Evolutionary conservation across 768 basidiomycete species (phyloP), one percentile per base, ranked within the genome.

Genomic region (Inosperma sp.): DNA sequence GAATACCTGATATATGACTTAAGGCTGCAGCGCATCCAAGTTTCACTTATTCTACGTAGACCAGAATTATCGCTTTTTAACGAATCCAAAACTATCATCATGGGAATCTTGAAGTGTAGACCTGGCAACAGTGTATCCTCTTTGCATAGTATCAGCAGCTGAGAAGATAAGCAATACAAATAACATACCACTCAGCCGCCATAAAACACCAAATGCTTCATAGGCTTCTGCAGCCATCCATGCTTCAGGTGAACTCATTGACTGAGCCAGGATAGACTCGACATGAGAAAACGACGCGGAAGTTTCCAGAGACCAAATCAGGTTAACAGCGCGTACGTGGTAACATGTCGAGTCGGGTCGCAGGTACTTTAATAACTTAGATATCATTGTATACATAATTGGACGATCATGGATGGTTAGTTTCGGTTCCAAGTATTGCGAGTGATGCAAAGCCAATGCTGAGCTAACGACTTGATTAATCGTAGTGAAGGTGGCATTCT

Each of bases 11-110:
- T 72, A 64, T 95, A 95, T 2, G 93, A 94, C 64, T 87, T 89
- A 25, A 97, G 74, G 59, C 84, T 92, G 62, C 91, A 93, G 22
- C 94, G 80, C 87, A 99, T 93, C 96, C 96, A 99, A 0, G 93
- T 93, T 66, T 98, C 95, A 12, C 89, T 90, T 26, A 88, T 75
- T 9, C 92, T 79, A 22, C 87, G 83, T 8, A 88, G 66, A 53
- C 70, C 70, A 7, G 91, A 88, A 56, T 92, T 84, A 26, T 85
- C 82, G 31, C 76, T 84, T 59, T 84, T 85, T 41, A 97, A 68
- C 0, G 84, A 83, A 61, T 95, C 93, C 43, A 98, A 68, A 25
- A 95, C 83, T 36, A 84, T 81, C 77, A 93, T 85, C 79, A 97
- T 77, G 0, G 95, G 95, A 2, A 86, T 75, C 60, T 86, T 86